Conservation (phyloP, 495 filamentous ascomycete genomes). For the Parachaetomium inaequale region DNA sequence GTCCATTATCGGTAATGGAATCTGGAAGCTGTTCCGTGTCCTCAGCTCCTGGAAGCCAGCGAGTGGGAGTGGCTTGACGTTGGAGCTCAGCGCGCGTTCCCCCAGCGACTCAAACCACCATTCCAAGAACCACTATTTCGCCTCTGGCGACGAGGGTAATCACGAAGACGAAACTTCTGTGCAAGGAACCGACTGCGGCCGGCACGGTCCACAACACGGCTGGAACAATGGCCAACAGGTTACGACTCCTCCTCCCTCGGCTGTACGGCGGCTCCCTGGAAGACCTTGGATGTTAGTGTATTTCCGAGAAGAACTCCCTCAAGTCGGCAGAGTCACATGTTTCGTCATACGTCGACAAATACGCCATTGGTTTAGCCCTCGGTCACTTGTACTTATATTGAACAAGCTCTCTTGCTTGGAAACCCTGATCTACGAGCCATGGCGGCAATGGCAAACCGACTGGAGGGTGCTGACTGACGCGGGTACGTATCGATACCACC, state of each 20-base stretch:
- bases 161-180: constrained; percentile 1
- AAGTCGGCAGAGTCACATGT: constrained; percentile 8
- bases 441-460: constrained; percentile 14
- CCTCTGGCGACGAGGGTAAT: constrained; percentile 12
- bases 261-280: constrained; percentile 14
- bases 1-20: constrained; percentile 18
- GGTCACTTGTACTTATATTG: constrained; percentile 8
- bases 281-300: not conserved
- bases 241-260: constrained; percentile 11
- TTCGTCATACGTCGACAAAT: constrained; percentile 14
- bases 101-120: constrained; percentile 27
- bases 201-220: constrained; percentile 17
- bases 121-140: constrained; percentile 26
- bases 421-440: constrained; percentile 18
- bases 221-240: constrained; percentile 18
- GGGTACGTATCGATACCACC: not conserved
- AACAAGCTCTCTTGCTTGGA: constrained; percentile 17
- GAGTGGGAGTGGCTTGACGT: constrained; percentile 10
- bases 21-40: constrained; percentile 24
- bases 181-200: no score
- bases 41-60: constrained; percentile 22
- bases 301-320: constrained; percentile 6
- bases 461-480: constrained; percentile 4
- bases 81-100: constrained; percentile 29
- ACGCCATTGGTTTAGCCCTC: constrained; percentile 3